Evolutionary conservation across 2,329 filamentous ascomycete species (phyloP).

Genomic region (Xylariales sp.): DNA sequence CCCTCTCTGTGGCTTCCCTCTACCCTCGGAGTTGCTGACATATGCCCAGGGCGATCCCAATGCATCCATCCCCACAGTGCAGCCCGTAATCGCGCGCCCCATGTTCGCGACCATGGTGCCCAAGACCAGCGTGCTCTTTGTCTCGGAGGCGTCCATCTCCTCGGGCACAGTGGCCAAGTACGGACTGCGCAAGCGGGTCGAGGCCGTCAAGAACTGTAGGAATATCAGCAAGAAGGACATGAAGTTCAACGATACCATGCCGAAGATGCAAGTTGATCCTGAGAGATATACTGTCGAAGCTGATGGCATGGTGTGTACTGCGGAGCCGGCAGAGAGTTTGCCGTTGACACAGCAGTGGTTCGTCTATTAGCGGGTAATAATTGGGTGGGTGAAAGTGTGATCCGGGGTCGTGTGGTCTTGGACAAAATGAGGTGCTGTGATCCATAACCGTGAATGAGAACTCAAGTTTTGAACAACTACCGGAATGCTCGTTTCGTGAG

Average conservation of each 20-base stretch:
- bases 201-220: slow-evolving; percentile 73
- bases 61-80: slow-evolving; percentile 79
- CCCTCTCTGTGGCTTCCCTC: too few species aligned
- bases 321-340: slow-evolving; percentile 65
- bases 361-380: slow-evolving; percentile 72
- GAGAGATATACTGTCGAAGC: slow-evolving; percentile 87
- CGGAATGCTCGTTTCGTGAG: too few species aligned
- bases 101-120: slow-evolving; percentile 81
- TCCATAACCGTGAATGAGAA: too few species aligned
- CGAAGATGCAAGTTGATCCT: slow-evolving; percentile 85
- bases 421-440: too few species aligned
- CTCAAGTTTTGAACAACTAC: too few species aligned
- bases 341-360: slow-evolving; percentile 76
- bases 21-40: too few species aligned
- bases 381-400: too few species aligned
- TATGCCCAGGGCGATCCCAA: slow-evolving; percentile 79
- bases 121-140: slow-evolving; percentile 72
- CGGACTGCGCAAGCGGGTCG: slow-evolving; percentile 71
- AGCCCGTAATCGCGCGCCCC: slow-evolving; percentile 76
- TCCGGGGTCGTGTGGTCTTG: too few species aligned
- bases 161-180: slow-evolving; percentile 67
- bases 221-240: slow-evolving; percentile 78
- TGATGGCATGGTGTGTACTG: slow-evolving; percentile 68
- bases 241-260: slow-evolving; percentile 81
- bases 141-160: slow-evolving; percentile 67